Conservation (phyloP, 768 basidiomycete genomes). For the Porphyrellus cyaneotinctus region DNA sequence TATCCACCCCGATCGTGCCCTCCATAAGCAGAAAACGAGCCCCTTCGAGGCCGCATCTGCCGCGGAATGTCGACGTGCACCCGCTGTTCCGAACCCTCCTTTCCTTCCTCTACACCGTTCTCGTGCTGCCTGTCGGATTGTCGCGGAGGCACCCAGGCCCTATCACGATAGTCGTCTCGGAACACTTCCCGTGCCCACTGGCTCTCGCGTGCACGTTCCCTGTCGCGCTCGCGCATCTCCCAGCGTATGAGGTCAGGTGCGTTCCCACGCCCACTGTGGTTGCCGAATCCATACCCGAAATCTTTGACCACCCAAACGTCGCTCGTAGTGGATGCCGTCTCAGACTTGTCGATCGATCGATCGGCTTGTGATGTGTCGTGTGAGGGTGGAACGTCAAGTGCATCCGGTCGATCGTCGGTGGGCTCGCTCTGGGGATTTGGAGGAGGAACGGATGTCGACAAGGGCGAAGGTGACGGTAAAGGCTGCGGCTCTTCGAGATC, state of each 20-base stretch:
- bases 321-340: conserved; percentile 19
- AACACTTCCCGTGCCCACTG: conserved; percentile 12
- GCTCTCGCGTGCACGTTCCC: conserved; percentile 11
- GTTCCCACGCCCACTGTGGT: conserved; percentile 36
- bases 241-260: conserved; percentile 26
- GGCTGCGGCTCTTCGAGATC: conserved; percentile 5
- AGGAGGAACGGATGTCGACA: neutral
- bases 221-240: conserved; percentile 31
- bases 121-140: conserved; percentile 23
- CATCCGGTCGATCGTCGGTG: neutral
- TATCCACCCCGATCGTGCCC: conserved; percentile 33
- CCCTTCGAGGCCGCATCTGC: conserved; percentile 31
- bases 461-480: neutral
- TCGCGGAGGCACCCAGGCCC: conserved; percentile 12
- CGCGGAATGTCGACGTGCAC: conserved; percentile 13
- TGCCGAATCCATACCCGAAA: conserved; percentile 63
- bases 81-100: conserved; percentile 23
- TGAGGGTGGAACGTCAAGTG: neutral
- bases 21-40: conserved; percentile 30
- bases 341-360: conserved; percentile 7
- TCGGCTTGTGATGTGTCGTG: neutral
- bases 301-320: conserved; percentile 55
- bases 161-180: conserved; percentile 19
- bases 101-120: conserved; percentile 24
- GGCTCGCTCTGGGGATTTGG: neutral